These are phyloP conservation scores for Pogostemon cablin DNA, from an alignment of 257 asterid species.

Conservation along the genomic window DNA sequence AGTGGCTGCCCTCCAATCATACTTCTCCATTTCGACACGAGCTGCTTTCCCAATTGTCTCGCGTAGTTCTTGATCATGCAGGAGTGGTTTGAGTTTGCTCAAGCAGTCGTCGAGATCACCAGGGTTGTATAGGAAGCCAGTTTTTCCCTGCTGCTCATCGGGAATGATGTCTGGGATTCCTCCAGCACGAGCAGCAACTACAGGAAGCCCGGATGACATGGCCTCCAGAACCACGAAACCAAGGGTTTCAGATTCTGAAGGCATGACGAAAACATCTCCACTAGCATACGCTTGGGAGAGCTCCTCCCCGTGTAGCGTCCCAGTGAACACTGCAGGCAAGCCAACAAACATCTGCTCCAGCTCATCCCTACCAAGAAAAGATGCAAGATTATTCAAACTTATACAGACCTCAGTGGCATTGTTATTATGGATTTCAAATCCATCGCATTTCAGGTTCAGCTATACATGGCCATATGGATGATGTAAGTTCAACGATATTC, in stretches of 20 bases:
- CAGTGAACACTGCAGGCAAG: slow-evolving; percentile 91
- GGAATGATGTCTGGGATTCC: slow-evolving; percentile 96
- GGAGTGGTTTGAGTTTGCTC: slow-evolving; percentile 72
- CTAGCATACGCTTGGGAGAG: slow-evolving; percentile 98
- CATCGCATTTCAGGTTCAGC: background rate
- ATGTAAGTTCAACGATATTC: background rate
- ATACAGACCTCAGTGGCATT: background rate
- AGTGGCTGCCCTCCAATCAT: slow-evolving; percentile 96
- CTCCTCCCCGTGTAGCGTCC: slow-evolving; percentile 90
- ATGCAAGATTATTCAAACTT: background rate
- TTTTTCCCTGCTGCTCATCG: slow-evolving; percentile 78
- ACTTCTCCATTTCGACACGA: slow-evolving; percentile 81
- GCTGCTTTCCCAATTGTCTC: slow-evolving; percentile 80
- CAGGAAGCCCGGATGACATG: slow-evolving; percentile 97
- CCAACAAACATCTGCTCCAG: slow-evolving; percentile 75
- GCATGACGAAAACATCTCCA: slow-evolving; percentile 90
- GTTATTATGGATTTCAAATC: background rate
- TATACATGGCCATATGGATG: background rate
- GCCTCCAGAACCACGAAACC: slow-evolving; percentile 97
- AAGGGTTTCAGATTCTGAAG: slow-evolving; percentile 95
- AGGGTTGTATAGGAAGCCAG: slow-evolving; percentile 75
- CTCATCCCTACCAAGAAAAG: slow-evolving; percentile 55
- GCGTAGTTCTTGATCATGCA: slow-evolving; percentile 58
- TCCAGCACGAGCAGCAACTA: slow-evolving; percentile 96
- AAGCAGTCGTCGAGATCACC: slow-evolving; percentile 91